These are phyloP conservation scores for Papiliotrema nemorosa DNA, from an alignment of 1,284 basidiomycete genomes.

Conservation along the genomic window DNA sequence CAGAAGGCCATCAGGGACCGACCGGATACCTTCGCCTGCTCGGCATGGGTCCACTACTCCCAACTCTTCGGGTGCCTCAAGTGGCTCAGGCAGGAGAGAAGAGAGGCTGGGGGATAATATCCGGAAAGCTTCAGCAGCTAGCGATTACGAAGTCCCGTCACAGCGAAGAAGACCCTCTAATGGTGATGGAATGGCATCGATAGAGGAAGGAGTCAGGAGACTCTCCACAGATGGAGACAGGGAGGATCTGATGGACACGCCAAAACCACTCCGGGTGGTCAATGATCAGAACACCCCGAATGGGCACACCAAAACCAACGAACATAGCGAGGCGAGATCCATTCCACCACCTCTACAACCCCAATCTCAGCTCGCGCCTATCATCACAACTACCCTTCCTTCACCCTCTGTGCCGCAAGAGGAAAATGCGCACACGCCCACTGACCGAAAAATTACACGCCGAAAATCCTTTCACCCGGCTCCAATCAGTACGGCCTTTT, in stretches of 20 bases:
- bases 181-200: constrained; percentile 12
- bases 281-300: neutral
- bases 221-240: neutral
- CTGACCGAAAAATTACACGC: constrained; percentile 15
- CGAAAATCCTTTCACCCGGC: constrained; percentile 47
- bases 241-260: neutral
- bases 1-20: neutral
- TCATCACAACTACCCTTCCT: constrained; percentile 33
- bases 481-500: constrained; percentile 46
- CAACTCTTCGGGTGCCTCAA: too few species aligned
- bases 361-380: constrained; percentile 15
- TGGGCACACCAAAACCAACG: too few species aligned
- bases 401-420: constrained; percentile 25
- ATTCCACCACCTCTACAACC: constrained; percentile 8
- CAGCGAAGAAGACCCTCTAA: neutral
- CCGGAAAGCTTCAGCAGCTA: constrained; percentile 17
- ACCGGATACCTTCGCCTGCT: neutral
- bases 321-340: neutral
- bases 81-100: constrained; percentile 9
- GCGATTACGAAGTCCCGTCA: constrained; percentile 12
- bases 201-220: constrained; percentile 3
- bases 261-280: neutral
- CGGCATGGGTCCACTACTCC: constrained; percentile 9
- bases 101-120: constrained; percentile 13
- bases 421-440: constrained; percentile 9